Evolutionary conservation across 2,329 filamentous ascomycete species (phyloP), one percentile per base, ranked within the genome.

Genomic region (Leptographium procerum): DNA sequence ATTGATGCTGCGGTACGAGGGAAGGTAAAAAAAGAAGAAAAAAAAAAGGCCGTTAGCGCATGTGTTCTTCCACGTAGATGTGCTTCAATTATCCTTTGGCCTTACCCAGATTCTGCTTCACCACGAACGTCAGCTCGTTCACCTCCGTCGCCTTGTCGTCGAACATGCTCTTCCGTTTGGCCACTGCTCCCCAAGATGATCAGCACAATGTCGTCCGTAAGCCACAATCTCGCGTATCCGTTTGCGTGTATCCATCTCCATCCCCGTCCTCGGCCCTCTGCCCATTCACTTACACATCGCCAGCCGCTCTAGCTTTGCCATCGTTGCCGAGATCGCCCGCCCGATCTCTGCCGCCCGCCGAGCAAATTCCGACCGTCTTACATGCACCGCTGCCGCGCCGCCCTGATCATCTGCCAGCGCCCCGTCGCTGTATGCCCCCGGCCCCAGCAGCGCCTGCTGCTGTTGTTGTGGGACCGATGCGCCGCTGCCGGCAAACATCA

Each of bases 101-200:
- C 61, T 6, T 45, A 64, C 59, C 59, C 26, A 63, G 22, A 22
- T 62, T 64, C 57, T 63, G 63, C 59, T 63, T 64, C 26, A 63
- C 61, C 68, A 96, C 88, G 68, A 91, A 96, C 9, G 91, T 96
- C 70, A 96, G 83, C 72, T 97, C 91, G 71, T 94, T 94, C 71
- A 97, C 96, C 73, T 99, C 94, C 58, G 96, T 89, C 0, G 94
- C 91, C 69, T 89, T 84, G 75, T 99, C 94, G 72, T 99, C 94
- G 70, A 99, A 99, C 50, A 99, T 84, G 11, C 94, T 96, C 74
- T 96, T 95, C 68, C 92, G 85, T 72, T 91, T 92, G n/a, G 94
- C 94, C 69, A 99, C 60, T 64, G 53, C 43, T 26, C 26, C 11
- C 5, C 47, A 50, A 13, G 36, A 7, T 3, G 4, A 31, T 59